Evolutionary conservation across 257 asterid species (phyloP).

Genomic region (Leptodermis oblonga): DNA sequence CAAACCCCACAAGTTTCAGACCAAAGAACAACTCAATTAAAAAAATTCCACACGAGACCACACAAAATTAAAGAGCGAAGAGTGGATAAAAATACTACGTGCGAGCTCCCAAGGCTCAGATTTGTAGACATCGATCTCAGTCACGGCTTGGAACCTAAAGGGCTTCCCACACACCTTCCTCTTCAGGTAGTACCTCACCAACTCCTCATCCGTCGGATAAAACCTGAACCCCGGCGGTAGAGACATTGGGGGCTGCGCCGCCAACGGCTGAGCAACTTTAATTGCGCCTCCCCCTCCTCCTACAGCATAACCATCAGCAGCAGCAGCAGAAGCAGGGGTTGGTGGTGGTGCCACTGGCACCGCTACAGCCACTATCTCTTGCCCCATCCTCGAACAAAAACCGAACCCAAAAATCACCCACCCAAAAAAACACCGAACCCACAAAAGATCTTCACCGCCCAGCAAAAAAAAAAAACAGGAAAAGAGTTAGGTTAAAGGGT

Average conservation of each 20-base stretch:
- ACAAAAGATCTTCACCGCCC: no score
- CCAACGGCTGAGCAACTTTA: conserved; percentile 25
- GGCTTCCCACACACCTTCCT: conserved; percentile 83
- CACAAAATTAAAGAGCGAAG: not conserved
- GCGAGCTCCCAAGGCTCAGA: conserved; percentile 97
- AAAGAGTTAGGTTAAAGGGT: conserved; percentile 26
- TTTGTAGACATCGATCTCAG: conserved; percentile 93
- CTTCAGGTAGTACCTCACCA: conserved; percentile 78
- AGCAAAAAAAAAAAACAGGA: conserved; percentile 1
- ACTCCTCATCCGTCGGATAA: conserved; percentile 94
- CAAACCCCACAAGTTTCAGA: not conserved
- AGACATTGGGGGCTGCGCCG: conserved; percentile 52
- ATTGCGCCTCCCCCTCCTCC: conserved; percentile 18
- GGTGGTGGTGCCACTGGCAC: conserved; percentile 19
- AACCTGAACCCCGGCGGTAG: conserved; percentile 95
- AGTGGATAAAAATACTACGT: conserved; percentile 33
- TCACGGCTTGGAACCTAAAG: conserved; percentile 77
- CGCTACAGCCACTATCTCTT: conserved; percentile 30
- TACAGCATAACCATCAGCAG: no score
- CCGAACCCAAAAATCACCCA: conserved; percentile 12
- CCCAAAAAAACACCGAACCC: not conserved
- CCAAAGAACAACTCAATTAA: not conserved
- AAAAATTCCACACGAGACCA: not conserved
- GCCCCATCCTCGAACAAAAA: conserved; percentile 48
- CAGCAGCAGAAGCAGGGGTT: not conserved